A percentile compares a stretch with the other conserved stretches of the same genome.
These are phyloP conservation scores for Pythium myriotylum DNA, from an alignment of 352 stramenopile species.

Conservation along the genomic window DNA sequence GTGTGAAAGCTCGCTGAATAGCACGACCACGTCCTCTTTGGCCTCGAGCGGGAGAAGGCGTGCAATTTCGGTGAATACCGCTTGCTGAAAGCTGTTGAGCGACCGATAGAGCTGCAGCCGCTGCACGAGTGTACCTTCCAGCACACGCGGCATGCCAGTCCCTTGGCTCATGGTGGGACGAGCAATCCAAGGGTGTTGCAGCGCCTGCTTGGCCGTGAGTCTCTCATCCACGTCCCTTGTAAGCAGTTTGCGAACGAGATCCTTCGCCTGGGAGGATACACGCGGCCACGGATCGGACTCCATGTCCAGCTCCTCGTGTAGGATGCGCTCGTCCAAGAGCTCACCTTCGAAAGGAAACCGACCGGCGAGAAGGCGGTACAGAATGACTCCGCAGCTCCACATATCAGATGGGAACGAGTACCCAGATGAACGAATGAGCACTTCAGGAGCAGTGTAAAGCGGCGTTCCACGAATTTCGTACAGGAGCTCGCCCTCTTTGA, in stretches of 20 bases:
- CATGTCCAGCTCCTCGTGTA: conserved; percentile 59
- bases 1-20: conserved; percentile 67
- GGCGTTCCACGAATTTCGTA: conserved; percentile 64
- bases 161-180: conserved; percentile 15
- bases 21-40: conserved; percentile 64
- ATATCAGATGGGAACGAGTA: conserved; percentile 77
- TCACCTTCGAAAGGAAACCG: conserved; percentile 64
- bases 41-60: conserved; percentile 47
- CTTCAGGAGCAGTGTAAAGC: conserved; percentile 75
- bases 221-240: conserved; percentile 45
- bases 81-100: conserved; percentile 71
- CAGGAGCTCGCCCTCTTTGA: conserved; percentile 41
- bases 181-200: conserved; percentile 73
- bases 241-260: conserved; percentile 51
- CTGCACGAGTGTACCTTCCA: conserved; percentile 74
- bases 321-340: conserved; percentile 68
- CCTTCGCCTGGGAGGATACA: conserved; percentile 61
- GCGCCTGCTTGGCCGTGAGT: conserved; percentile 57
- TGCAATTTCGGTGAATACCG: conserved; percentile 63
- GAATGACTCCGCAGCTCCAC: conserved; percentile 81
- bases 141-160: conserved; percentile 21
- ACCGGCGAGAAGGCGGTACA: conserved; percentile 67
- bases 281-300: conserved; percentile 46
- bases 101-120: conserved; percentile 74
- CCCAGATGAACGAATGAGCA: conserved; percentile 38